Conservation (phyloP, 2,329 filamentous ascomycete genomes). For the Hirsutella thompsonii region DNA sequence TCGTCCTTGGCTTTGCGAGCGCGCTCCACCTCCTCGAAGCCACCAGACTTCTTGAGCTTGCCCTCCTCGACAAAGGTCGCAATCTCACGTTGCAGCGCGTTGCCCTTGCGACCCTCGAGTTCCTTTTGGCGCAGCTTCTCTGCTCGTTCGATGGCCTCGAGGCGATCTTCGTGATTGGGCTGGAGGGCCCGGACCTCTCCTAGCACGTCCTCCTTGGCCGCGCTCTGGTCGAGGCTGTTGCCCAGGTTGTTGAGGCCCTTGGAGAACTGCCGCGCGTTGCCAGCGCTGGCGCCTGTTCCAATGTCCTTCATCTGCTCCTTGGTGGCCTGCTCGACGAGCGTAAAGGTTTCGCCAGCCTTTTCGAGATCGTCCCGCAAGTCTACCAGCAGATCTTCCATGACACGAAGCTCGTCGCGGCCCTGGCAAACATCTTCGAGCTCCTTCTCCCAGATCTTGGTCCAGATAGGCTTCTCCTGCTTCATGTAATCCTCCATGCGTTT, state of each 20-base stretch:
- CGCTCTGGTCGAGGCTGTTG: conserved; percentile 52
- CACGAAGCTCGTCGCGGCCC: conserved; percentile 83
- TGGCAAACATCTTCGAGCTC: conserved; percentile 93
- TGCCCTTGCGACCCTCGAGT: conserved; percentile 61
- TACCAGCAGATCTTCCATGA: conserved; percentile 89
- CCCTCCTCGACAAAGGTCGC: conserved; percentile 76
- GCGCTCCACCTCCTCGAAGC: conserved; percentile 86
- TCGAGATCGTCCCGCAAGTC: conserved; percentile 92
- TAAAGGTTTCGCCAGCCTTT: conserved; percentile 86
- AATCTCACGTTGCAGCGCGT: conserved; percentile 74
- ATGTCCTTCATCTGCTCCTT: conserved; percentile 86
- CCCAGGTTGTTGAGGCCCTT: conserved; percentile 40
- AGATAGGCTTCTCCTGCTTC: conserved; percentile 82
- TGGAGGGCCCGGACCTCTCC: conserved; percentile 88
- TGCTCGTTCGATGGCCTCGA: conserved; percentile 95
- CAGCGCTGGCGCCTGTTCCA: conserved; percentile 35
- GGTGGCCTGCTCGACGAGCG: conserved; percentile 92
- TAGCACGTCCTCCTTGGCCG: conserved; percentile 82
- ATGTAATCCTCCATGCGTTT: conserved; percentile 92
- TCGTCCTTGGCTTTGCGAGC: conserved; percentile 78
- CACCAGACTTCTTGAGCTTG: conserved; percentile 90
- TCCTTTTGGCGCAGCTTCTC: conserved; percentile 87
- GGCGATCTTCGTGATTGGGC: conserved; percentile 82
- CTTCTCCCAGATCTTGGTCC: conserved; percentile 99
- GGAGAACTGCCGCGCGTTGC: conserved; percentile 42